A percentile compares a stretch with the other conserved stretches of the same genome.
Evolutionary conservation across 345 rosid genomes (phyloP).

Genomic region (Camelina neglecta): DNA sequence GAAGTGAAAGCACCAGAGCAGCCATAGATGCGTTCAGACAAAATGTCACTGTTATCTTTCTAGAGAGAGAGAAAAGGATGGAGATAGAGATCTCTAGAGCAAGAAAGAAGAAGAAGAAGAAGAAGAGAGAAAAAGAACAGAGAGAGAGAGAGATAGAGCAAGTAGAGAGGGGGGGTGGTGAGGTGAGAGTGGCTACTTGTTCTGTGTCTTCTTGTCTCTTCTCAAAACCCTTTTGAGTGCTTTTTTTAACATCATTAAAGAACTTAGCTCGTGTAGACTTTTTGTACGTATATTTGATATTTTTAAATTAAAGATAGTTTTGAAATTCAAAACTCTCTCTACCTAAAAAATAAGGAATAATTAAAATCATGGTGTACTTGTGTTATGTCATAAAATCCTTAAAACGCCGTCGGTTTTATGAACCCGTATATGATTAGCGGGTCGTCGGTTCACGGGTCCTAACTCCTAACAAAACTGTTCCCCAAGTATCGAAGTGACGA

Average conservation of each 20-base stretch:
- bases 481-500: slow-evolving; percentile 1
- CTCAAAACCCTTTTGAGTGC: slow-evolving; percentile 39
- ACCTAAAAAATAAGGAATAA: not conserved
- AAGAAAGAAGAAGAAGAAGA: slow-evolving; percentile 5
- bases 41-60: slow-evolving; percentile 29
- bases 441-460: slow-evolving; percentile 30
- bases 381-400: not conserved
- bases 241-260: slow-evolving; percentile 41
- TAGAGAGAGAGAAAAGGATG: not conserved
- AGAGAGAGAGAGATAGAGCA: slow-evolving; percentile 10
- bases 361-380: not conserved
- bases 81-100: slow-evolving; percentile 30
- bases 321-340: slow-evolving; percentile 14
- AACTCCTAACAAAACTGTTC: not conserved
- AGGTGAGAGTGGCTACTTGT: slow-evolving; percentile 45
- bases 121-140: slow-evolving; percentile 24
- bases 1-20: slow-evolving; percentile 49
- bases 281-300: slow-evolving; percentile 27
- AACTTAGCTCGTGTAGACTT: slow-evolving; percentile 39
- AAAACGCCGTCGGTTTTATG: not conserved
- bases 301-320: slow-evolving; percentile 24
- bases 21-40: slow-evolving; percentile 50
- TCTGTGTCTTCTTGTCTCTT: slow-evolving; percentile 43
- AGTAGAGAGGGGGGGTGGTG: not conserved
- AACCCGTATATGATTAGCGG: slow-evolving; percentile 15